A percentile compares a stretch with the other conserved stretches of the same genome.
These are phyloP conservation scores for Globisporangium alternatum DNA, from an alignment of 352 stramenopile species.

Conservation along the genomic window DNA sequence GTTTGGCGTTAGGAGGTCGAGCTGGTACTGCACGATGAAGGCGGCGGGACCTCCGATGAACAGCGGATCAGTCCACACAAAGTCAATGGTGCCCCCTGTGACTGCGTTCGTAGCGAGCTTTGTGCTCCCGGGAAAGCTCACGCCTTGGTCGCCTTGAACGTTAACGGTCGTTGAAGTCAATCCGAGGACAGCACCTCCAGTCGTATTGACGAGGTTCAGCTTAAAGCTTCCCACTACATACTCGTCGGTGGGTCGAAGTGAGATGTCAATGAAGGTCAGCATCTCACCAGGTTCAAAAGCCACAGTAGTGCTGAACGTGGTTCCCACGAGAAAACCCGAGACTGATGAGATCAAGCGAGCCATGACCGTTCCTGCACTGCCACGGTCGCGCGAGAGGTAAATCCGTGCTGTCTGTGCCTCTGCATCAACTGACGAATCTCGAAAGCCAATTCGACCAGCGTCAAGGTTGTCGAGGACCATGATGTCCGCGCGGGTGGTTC, in stretches of 20 bases:
- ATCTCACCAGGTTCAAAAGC: conserved; percentile 28
- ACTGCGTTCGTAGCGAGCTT: not conserved
- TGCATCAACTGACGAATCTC: conserved; percentile 19
- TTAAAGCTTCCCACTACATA: conserved; percentile 28
- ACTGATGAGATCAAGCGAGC: conserved; percentile 29
- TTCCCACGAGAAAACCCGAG: conserved; percentile 24
- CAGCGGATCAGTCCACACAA: conserved; percentile 18
- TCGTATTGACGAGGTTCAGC: conserved; percentile 28
- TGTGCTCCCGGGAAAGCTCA: conserved; percentile 36
- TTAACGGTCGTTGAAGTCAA: conserved; percentile 19
- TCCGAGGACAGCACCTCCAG: conserved; percentile 20
- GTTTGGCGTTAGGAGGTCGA: conserved; percentile 14
- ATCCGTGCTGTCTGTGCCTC: conserved; percentile 14
- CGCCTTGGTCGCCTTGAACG: conserved; percentile 36
- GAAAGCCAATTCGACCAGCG: conserved; percentile 30
- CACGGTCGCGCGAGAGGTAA: conserved; percentile 16
- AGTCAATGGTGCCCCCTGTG: conserved; percentile 31
- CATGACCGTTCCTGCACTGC: conserved; percentile 13
- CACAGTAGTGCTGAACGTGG: conserved; percentile 25
- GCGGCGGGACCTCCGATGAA: conserved; percentile 26
- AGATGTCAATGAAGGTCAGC: conserved; percentile 11
- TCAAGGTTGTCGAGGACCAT: conserved; percentile 35
- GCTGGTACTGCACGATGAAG: conserved; percentile 16
- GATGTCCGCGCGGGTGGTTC: conserved; percentile 15
- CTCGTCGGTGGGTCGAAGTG: conserved; percentile 28